Evolutionary conservation across 1,284 basidiomycete genomes (phyloP), one percentile per base, ranked within the genome.

Genomic region (Moesziomyces sp.): DNA sequence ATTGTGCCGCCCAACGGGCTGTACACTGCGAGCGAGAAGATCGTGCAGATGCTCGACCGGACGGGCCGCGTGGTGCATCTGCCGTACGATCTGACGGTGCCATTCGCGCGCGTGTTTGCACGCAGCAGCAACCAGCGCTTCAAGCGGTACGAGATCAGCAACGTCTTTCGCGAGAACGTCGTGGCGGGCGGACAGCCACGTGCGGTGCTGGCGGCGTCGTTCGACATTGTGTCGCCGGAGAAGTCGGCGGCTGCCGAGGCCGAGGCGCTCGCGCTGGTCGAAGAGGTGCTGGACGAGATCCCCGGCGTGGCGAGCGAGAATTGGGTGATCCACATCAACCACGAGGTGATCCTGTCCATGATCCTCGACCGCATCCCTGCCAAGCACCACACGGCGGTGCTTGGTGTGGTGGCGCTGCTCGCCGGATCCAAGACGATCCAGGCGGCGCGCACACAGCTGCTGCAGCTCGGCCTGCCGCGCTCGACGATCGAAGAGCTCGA

Each of bases 61-160:
- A 83, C 82, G 16, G 84, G 84, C 18, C 76, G 76, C n/a, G 77
- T 85, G 13, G 84, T 85, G 28, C 74, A 77, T 44, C 73, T 85
- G 14, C 83, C 82, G 10, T 82, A 73, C 58, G 82, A 84, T 52
- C 60, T 80, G 1, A 86, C 95, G 14, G 86, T 92, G 2, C 90
- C 92, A 0, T 96, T 97, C 84, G 93, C 94, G 10, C 88, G 94
- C 48, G 87, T 93, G 44, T 93, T 93, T 18, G 93, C 92, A 0
- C 87, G 92, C 58, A 88, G 88, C 16, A 89, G 89, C 49, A 88
- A 89, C 51, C 89, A 89, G 74, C 87, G 95, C 44, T 93, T 97
- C 84, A 97, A 98, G 85, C 88, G 94, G 18, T 97, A 92, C 85
- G 91, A 94, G 84, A 90, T 96, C 48, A 75, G 76, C 30, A 79